Evolutionary conservation across 1,139 yeast species (phyloP).

Genomic region (Spathaspora sp.): DNA sequence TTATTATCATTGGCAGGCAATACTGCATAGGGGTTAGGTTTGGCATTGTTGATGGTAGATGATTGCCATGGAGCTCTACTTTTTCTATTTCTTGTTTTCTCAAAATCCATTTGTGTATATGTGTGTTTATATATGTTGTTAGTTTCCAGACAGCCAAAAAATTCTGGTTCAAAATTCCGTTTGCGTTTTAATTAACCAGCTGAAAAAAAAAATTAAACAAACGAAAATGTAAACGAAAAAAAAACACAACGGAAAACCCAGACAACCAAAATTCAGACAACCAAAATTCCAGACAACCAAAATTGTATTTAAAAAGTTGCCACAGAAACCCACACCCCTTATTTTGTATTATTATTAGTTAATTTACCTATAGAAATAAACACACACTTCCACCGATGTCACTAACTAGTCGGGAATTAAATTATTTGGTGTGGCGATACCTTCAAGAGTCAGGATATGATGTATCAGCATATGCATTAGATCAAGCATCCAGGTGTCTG

Average conservation of each 20-base stretch:
- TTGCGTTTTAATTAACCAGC: not conserved
- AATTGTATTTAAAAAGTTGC: not conserved
- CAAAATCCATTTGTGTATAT: conserved; percentile 27
- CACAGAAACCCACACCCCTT: not conserved
- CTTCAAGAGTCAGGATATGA: conserved; percentile 86
- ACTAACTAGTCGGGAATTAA: conserved; percentile 78
- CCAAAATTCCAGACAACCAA: not conserved
- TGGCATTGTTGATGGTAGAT: conserved; percentile 14
- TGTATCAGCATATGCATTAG: conserved; percentile 77
- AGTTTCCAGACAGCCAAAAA: too few species aligned
- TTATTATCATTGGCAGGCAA: conserved; percentile 9
- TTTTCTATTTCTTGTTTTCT: conserved; percentile 33
- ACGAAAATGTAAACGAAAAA: not conserved
- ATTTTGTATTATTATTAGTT: not conserved
- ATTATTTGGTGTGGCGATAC: conserved; percentile 91
- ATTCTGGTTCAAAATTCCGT: not conserved
- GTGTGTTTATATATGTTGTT: too few species aligned
- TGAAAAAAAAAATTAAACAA: not conserved
- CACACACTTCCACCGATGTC: conserved; percentile 50
- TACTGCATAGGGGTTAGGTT: conserved; percentile 36
- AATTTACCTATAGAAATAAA: not conserved
- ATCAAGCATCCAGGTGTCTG: conserved; percentile 68
- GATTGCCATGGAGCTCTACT: conserved; percentile 49
- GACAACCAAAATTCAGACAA: not conserved
- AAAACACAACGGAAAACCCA: conserved; percentile 1